phyloP scores from a whole-genome alignment of 495 filamentous ascomycete genomes.

The Penicillium paxilli region DNA sequence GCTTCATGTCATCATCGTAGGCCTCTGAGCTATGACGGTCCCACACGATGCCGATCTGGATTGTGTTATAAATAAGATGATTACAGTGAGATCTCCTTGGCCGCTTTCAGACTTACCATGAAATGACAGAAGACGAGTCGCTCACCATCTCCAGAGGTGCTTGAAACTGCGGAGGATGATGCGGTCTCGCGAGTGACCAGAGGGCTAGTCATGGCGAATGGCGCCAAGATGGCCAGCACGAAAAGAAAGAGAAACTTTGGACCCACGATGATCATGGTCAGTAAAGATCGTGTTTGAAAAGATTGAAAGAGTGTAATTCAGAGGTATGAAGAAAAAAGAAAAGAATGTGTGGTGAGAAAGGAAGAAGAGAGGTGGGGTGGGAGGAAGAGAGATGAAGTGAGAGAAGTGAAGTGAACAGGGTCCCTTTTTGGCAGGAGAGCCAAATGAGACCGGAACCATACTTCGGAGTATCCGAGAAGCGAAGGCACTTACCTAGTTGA shows the following conservation, averaged over 20 bases:
- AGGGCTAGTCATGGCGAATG: neutral
- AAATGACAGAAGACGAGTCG: slow-evolving; percentile 59
- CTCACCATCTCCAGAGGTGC: slow-evolving; percentile 12
- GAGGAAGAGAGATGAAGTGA: neutral
- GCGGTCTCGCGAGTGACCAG: neutral
- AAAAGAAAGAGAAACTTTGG: neutral
- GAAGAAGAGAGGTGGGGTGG: neutral
- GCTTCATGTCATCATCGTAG: slow-evolving; percentile 58
- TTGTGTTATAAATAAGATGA: neutral
- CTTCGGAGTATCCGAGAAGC: too few species aligned
- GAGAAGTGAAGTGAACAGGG: too few species aligned
- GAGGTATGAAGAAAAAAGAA: too few species aligned
- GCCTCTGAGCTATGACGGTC: slow-evolving; percentile 49
- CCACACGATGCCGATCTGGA: slow-evolving; percentile 55
- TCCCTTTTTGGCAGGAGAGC: neutral
- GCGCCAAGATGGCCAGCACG: neutral
- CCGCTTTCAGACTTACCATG: slow-evolving; percentile 43
- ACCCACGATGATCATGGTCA: neutral
- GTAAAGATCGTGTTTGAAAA: neutral
- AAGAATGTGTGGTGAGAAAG: too few species aligned
- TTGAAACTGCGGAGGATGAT: neutral
- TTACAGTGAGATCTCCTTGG: neutral
- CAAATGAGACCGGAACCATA: too few species aligned
- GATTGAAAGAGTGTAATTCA: neutral
- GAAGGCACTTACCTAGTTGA: neutral